Conservation (phyloP, 345 rosid genomes). For the Eucalyptus tenuipes region DNA sequence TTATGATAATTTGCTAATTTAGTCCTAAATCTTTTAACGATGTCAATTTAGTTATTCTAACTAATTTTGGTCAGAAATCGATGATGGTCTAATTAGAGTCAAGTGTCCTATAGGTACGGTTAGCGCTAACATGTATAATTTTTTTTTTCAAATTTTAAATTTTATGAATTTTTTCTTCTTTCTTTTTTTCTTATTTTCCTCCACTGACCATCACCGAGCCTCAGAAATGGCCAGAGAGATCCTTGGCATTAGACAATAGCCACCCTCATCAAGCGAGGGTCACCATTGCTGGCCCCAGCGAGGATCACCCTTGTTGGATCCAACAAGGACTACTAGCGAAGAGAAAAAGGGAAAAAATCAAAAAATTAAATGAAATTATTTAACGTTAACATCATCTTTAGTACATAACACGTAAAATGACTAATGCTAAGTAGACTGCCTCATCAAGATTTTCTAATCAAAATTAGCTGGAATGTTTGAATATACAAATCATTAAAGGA, state of each 20-base stretch:
- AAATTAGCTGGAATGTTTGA: no score
- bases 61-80: not conserved
- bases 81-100: not conserved
- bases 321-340: fast-evolving
- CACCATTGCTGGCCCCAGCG: not conserved
- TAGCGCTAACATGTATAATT: no score
- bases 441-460: fast-evolving
- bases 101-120: fast-evolving
- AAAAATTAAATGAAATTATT: no score
- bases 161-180: no score
- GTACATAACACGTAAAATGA: not conserved
- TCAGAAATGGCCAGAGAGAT: fast-evolving
- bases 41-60: no score
- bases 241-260: not conserved
- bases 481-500: no score
- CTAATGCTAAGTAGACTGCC: not conserved
- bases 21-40: no score
- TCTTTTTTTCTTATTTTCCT: no score
- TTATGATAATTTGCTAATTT: no score
- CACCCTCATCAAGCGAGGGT: not conserved
- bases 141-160: no score
- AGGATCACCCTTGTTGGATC: not conserved
- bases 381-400: fast-evolving
- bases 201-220: not conserved
- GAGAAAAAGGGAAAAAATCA: no score